Conservation (phyloP, 768 basidiomycete species). For the Tylopilus cervinicoccineus region DNA sequence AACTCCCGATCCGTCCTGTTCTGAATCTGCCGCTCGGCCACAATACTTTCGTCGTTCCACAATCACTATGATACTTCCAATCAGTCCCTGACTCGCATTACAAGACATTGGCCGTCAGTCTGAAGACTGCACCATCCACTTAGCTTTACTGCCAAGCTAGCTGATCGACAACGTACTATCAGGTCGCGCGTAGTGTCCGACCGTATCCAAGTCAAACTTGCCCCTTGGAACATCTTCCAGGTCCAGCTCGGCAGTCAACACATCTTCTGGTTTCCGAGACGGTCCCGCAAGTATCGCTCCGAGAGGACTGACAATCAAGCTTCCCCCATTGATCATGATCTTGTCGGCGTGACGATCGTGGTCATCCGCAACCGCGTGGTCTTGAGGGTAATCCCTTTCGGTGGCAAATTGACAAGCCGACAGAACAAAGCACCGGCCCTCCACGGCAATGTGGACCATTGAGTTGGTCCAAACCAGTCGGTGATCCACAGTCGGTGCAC, state of each 20-base stretch:
- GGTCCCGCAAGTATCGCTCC: constrained; percentile 61
- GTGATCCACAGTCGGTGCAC: constrained; percentile 63
- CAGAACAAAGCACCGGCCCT: constrained; percentile 68
- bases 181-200: constrained; percentile 58
- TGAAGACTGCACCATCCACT: constrained; percentile 25
- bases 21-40: constrained; percentile 1
- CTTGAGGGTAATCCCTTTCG: constrained; percentile 49
- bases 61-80: not conserved
- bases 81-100: not conserved
- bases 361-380: constrained; percentile 40
- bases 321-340: constrained; percentile 59
- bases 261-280: constrained; percentile 45
- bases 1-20: constrained; percentile 13
- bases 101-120: constrained; percentile 12
- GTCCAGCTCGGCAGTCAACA: constrained; percentile 55
- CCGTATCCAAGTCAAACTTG: constrained; percentile 60
- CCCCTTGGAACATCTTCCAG: constrained; percentile 52
- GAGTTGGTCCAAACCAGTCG: constrained; percentile 52
- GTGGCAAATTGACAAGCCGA: constrained; percentile 58
- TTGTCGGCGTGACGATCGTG: constrained; percentile 40
- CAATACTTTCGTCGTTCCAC: not conserved
- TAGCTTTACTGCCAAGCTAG: constrained; percentile 2
- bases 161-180: constrained; percentile 40
- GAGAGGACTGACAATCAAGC: constrained; percentile 55
- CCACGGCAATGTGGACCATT: constrained; percentile 61